phyloP scores from a whole-genome alignment of 768 basidiomycete genomes.

The Boletus rubroflammeus region DNA sequence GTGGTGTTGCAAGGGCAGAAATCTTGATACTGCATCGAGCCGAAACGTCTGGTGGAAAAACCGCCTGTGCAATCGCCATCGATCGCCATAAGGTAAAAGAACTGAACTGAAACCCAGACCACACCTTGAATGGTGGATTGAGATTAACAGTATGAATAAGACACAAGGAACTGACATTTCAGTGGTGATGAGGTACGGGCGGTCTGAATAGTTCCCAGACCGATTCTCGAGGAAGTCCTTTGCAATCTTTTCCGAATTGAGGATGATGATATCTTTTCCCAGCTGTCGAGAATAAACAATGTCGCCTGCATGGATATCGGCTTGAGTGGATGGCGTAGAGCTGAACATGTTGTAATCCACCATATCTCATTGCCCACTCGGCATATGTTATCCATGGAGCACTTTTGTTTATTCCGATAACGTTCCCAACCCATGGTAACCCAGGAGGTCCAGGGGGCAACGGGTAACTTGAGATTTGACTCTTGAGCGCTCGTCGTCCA shows the following conservation, averaged over 20 bases:
- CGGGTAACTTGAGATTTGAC: neutral
- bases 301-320: neutral
- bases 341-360: neutral
- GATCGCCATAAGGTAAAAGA: neutral
- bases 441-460: neutral
- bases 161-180: neutral
- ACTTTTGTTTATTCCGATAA: neutral
- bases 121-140: neutral
- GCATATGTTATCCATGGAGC: neutral
- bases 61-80: too few species aligned
- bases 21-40: neutral
- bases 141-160: neutral
- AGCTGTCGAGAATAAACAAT: neutral
- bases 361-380: constrained; percentile 5
- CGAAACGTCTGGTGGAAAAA: neutral
- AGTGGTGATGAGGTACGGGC: neutral
- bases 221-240: neutral
- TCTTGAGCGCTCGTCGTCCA: neutral
- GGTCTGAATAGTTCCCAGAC: neutral
- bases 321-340: neutral
- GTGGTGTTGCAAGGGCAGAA: neutral
- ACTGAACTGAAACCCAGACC: neutral
- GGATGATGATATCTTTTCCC: constrained; percentile 5
- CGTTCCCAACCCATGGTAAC: constrained; percentile 1
- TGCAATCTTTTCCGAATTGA: neutral